Conservation (phyloP, 176 grass and related monocot species). For the Carex scoparia region DNA sequence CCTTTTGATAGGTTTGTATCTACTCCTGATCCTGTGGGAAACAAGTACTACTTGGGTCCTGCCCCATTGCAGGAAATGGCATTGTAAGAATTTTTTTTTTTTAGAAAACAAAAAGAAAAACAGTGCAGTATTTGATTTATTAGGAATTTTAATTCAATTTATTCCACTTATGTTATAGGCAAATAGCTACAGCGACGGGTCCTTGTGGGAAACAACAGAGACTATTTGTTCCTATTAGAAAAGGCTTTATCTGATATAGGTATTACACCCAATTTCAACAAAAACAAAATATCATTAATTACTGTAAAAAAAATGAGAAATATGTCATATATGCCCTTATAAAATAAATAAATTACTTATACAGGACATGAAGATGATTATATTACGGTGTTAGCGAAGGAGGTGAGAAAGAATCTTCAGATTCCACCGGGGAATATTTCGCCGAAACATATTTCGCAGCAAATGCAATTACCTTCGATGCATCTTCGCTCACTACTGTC, state of each 20-base stretch:
- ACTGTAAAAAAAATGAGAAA: background rate
- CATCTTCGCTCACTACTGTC: background rate
- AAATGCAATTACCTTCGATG: conserved; percentile 14
- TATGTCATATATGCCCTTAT: background rate
- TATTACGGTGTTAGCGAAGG: conserved; percentile 49
- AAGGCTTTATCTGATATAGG: conserved; percentile 82
- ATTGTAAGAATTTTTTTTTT: conserved; percentile 28
- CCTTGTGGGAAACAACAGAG: conserved; percentile 87
- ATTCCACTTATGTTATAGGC: conserved; percentile 36
- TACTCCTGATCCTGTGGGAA: conserved; percentile 58
- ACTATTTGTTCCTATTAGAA: conserved; percentile 93
- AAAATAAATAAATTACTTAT: background rate
- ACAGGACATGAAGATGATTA: conserved; percentile 71
- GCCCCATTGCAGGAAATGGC: conserved; percentile 85
- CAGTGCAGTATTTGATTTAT: background rate
- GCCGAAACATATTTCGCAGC: background rate
- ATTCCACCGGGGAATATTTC: conserved; percentile 34
- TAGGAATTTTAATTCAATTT: conserved; percentile 1
- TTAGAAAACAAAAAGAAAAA: background rate
- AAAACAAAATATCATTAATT: background rate
- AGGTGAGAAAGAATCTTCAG: conserved; percentile 66
- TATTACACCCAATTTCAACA: conserved; percentile 22
- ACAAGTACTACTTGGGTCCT: conserved; percentile 92
- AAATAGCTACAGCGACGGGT: conserved; percentile 89
- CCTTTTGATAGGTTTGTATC: conserved; percentile 54